Base-by-base conservation (phyloP, 2,329 filamentous ascomycete species). In the Penicillium freii region DNA sequence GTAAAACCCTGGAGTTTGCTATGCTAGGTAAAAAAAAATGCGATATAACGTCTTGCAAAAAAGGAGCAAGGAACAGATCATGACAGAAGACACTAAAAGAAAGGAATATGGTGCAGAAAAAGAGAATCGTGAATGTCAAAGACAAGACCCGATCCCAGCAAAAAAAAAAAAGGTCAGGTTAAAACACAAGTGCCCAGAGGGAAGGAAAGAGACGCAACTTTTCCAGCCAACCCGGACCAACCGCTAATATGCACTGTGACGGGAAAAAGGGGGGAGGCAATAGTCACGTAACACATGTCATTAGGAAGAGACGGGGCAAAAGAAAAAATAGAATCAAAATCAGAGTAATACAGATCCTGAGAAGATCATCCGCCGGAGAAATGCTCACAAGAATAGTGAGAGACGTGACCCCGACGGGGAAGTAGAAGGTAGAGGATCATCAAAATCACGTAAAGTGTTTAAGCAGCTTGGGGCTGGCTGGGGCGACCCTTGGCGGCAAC, bases 401-500 rank as follows among this genome's bases (percentile, higher is more conserved):
- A 47, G 45, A 56, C 25, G 5, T 23, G 31, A 19, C 51, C 49
- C 13, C 46, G 45, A 33, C 42, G 31, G 56, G 42, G 48, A 56
- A 59, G 50, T 47, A 59, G 33, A 42, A 40, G 44, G 51, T 49
- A 43, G 46, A 48, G 43, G 56, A 62, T 58, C 56, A 40, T 58
- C 52, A 46, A 43, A 51, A 54, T 58, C 45, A 23, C 39, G 17
- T 40, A 19, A 29, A 21, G 34, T 33, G 44, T 62, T 75, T 72
- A 80, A 62, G 75, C 76, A 54, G 77, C 69, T 62, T 78, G 77
- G 49, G 77, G 57, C 63, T 79, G 77, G 66, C 72, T 77, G 66
- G 73, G 77, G 64, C 79, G 78, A 58, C 72, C 74, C 69, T 78
- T 77, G 58, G 74, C 69, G 47, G 77, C 73, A 54, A 75, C 82